Conservation (phyloP, 2,329 filamentous ascomycete genomes). For the Colletotrichum australisinense region DNA sequence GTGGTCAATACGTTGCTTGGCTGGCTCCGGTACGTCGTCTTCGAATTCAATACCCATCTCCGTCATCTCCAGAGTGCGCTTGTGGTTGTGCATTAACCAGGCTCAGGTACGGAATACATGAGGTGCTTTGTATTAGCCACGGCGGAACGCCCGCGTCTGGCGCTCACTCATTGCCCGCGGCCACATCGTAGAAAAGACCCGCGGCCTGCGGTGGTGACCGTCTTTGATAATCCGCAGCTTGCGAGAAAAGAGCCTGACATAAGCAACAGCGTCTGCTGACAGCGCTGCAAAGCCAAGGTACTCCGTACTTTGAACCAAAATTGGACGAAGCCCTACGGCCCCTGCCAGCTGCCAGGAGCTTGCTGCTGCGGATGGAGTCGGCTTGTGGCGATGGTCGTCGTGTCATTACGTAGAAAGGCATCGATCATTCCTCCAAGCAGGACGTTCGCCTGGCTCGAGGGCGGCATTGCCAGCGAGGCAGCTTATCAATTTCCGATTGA, state of each 20-base stretch:
- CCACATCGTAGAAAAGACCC: conserved; percentile 9
- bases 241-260: conserved; percentile 6
- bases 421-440: conserved; percentile 11
- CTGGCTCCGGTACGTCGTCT: not conserved
- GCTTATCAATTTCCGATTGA: conserved; percentile 29
- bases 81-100: not conserved
- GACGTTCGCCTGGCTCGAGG: conserved; percentile 5
- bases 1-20: conserved; percentile 6
- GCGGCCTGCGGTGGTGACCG: conserved; percentile 6
- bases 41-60: not conserved
- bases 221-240: not conserved
- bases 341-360: not conserved
- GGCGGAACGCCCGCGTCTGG: not conserved
- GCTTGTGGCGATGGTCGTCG: conserved; percentile 30
- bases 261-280: not conserved
- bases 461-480: conserved; percentile 2
- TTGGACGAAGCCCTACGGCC: not conserved
- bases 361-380: conserved; percentile 19
- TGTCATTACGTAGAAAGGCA: conserved; percentile 33
- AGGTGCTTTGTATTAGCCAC: not conserved
- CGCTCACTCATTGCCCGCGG: conserved; percentile 13
- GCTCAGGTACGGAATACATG: not conserved
- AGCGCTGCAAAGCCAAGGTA: not conserved
- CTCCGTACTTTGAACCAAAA: too few relatives aligned
- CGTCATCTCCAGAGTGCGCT: not conserved